Percentiles rank a stretch among this genome's conserved stretches.
phyloP scores from a whole-genome alignment of 805 yeast species.

The Tetrapisispora namnaoensis region DNA sequence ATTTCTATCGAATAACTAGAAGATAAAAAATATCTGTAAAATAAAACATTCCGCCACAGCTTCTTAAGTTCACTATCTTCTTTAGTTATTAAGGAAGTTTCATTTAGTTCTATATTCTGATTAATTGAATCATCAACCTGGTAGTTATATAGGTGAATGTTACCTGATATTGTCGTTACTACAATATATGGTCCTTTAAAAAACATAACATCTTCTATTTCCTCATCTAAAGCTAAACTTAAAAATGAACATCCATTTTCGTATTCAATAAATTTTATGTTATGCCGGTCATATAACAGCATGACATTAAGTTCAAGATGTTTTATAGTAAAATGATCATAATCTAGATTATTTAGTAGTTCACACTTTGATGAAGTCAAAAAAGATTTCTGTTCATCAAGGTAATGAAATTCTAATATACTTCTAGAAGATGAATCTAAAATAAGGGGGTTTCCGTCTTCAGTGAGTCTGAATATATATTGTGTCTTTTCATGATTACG shows the following conservation, averaged over 20 bases:
- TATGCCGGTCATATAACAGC: slow-evolving; percentile 10
- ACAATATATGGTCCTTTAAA: slow-evolving; percentile 13
- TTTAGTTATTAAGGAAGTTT: slow-evolving; percentile 12
- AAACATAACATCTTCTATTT: slow-evolving; percentile 14
- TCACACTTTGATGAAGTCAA: slow-evolving; percentile 11
- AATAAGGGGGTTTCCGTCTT: slow-evolving; percentile 6
- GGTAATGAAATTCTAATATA: slow-evolving; percentile 1
- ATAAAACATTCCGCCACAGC: slow-evolving; percentile 21
- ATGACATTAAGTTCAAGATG: slow-evolving; percentile 15
- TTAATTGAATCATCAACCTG: slow-evolving; percentile 19
- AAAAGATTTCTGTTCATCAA: slow-evolving; percentile 1
- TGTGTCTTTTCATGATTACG: slow-evolving; percentile 4
- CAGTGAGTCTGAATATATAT: slow-evolving; percentile 11
- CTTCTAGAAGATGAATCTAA: slow-evolving; percentile 16
- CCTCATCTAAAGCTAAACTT: slow-evolving; percentile 13
- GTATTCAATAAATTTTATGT: slow-evolving; percentile 19
- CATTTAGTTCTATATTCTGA: slow-evolving; percentile 4
- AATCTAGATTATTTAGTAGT: slow-evolving; percentile 16
- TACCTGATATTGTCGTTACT: slow-evolving; percentile 15
- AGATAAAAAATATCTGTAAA: slow-evolving; percentile 18
- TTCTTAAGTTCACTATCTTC: slow-evolving; percentile 14
- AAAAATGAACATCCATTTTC: slow-evolving; percentile 22
- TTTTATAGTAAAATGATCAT: slow-evolving; percentile 10
- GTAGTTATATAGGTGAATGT: slow-evolving; percentile 15
- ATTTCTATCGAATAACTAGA: slow-evolving; percentile 14